Conservation (phyloP, 345 rosid species). For the Rhodomyrtus tomentosa region DNA sequence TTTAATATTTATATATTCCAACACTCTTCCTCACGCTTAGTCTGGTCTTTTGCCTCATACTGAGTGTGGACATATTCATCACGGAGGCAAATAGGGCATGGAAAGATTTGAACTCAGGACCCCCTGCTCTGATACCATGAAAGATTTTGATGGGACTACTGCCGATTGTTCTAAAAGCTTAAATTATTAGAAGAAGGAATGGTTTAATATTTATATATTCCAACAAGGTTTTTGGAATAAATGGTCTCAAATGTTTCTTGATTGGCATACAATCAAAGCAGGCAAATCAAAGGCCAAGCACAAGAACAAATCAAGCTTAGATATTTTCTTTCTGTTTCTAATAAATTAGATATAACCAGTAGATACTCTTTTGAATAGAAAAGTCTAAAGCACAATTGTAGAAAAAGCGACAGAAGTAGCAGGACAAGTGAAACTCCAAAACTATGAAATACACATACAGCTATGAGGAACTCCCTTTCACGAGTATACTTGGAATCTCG, state of each 20-base stretch:
- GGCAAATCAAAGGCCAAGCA: not conserved
- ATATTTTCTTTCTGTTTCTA: not conserved
- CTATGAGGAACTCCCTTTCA: constrained; percentile 90
- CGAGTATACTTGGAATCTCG: constrained; percentile 88
- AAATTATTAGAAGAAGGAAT: no score
- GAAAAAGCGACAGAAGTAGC: not conserved
- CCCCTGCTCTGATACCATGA: no score
- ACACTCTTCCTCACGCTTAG: no score
- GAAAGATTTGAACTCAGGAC: no score
- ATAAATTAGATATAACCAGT: not conserved
- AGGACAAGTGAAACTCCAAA: not conserved
- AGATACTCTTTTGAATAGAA: not conserved
- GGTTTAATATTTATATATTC: no score
- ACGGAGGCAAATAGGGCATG: no score
- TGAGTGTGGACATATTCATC: no score
- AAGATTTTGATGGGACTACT: no score
- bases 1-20: no score
- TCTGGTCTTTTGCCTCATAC: no score
- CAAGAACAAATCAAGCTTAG: not conserved
- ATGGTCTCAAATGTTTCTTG: not conserved
- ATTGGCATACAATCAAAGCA: not conserved
- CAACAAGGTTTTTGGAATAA: not conserved
- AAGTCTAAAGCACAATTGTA: not conserved
- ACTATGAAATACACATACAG: constrained; percentile 38
- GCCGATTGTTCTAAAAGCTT: no score